Evolutionary conservation across 768 basidiomycete genomes (phyloP).

Genomic region (Brasilioporus rufonigricans): DNA sequence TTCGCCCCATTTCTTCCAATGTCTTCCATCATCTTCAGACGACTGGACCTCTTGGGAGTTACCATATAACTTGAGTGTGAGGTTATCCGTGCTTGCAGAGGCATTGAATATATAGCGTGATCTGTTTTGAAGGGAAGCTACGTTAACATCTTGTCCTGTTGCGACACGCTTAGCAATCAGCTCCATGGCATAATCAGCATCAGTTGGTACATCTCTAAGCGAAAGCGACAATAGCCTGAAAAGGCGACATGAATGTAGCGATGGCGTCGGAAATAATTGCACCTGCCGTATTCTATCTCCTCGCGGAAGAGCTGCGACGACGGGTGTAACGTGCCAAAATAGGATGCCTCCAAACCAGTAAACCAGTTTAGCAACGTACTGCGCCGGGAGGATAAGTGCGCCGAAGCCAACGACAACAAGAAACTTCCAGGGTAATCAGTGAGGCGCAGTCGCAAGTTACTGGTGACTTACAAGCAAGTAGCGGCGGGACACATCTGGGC

Average conservation of each 20-base stretch:
- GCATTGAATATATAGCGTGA: slow-evolving; percentile 15
- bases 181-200: slow-evolving; percentile 70
- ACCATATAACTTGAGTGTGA: background rate
- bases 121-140: slow-evolving; percentile 25
- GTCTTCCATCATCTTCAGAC: slow-evolving; percentile 26
- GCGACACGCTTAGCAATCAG: slow-evolving; percentile 60
- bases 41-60: background rate
- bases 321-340: slow-evolving; percentile 64
- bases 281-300: slow-evolving; percentile 46
- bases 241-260: background rate
- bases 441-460: background rate
- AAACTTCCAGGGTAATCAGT: slow-evolving; percentile 28
- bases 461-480: slow-evolving; percentile 45
- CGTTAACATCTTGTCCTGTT: slow-evolving; percentile 48
- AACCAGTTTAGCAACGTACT: slow-evolving; percentile 46
- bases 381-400: slow-evolving; percentile 45
- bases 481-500: slow-evolving; percentile 45
- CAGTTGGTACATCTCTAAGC: slow-evolving; percentile 57
- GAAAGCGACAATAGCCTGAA: slow-evolving; percentile 43
- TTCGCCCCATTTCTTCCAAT: slow-evolving; percentile 60
- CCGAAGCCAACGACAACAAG: slow-evolving; percentile 39
- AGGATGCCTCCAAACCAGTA: slow-evolving; percentile 47
- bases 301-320: slow-evolving; percentile 50
- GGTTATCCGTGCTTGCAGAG: slow-evolving; percentile 9
- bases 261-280: background rate